Base-by-base conservation (phyloP, 2,329 filamentous ascomycete species). In the Aureobasidium sp. region DNA sequence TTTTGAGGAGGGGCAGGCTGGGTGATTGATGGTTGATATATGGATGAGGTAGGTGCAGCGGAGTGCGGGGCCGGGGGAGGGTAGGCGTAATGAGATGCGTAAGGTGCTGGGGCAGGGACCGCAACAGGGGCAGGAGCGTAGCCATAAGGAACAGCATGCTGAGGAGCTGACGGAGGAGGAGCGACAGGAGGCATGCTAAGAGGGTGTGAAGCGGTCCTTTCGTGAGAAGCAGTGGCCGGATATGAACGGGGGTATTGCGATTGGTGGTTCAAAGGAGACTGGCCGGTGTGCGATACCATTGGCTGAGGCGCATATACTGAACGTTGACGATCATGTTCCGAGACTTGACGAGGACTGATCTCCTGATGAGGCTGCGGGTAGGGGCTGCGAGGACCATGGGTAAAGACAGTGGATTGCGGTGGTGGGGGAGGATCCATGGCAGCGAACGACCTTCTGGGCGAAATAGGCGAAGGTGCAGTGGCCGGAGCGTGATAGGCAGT, bases 1-100 rank as follows among this genome's bases (percentile, higher is more conserved):
- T 34, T 30, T 16, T 53, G 39, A 29, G 48, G 16, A 7, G 64
- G 62, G 29, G 76, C 73, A 25, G 76, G 73, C 59, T 76, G 77
- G 4, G 71, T 70, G 21, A 72, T 65, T 5, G 72, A 72, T 13
- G 76, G 72, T 45, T 78, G 76, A 62, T 78, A 79, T 7, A 71
- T 69, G 7, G 76, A 72, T 27, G 70, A 74, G 27, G 71, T 69
- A 6, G 66, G 59, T 2, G 66, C 68, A 42, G 68, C 70, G 21
- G 72, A 67, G 4, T 74, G 67, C 21, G 76, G 71, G 6, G 72
- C 64, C 2, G 75, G 70, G 13, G 76, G 73, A 16, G 55, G 58
- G n/a, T 62, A 64, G n/a, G 62, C 73, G 65, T 78, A 77, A 50
- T 72, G 70, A 5, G 74, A 67, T 2, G 75, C 68, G 16, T 59